A percentile compares a stretch with the other conserved stretches of the same genome.
These are phyloP conservation scores for Pythium monospermum DNA, from an alignment of 352 stramenopile genomes.

Conservation along the genomic window DNA sequence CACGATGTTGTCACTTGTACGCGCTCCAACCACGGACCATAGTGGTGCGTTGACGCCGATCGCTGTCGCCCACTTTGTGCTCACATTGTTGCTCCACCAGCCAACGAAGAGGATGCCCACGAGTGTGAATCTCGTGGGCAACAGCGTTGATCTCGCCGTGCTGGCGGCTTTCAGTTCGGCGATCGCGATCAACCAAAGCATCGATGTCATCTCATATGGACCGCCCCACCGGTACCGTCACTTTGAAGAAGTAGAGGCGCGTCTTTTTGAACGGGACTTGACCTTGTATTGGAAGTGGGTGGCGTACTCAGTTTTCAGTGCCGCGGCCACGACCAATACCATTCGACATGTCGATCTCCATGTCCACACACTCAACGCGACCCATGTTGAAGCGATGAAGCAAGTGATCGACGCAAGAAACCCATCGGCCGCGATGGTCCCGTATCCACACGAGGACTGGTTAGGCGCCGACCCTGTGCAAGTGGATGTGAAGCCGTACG, in stretches of 20 bases:
- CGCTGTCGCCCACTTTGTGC: too few species aligned
- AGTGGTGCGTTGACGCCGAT: too few species aligned
- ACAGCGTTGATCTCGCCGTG: neutral
- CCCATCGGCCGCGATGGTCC: too few species aligned
- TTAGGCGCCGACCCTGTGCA: too few species aligned
- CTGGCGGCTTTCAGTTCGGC: slow-evolving; percentile 3
- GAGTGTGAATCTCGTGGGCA: neutral
- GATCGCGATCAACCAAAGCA: neutral
- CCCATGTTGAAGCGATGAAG: too few species aligned
- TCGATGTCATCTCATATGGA: slow-evolving; percentile 1
- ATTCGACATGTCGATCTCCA: slow-evolving; percentile 1
- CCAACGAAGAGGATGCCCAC: neutral
- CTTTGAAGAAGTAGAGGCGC: neutral
- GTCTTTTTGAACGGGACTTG: neutral
- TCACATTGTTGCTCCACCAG: neutral
- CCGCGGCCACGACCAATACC: neutral
- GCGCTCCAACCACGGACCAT: too few species aligned
- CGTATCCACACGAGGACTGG: too few species aligned
- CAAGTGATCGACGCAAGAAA: too few species aligned
- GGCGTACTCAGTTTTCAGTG: slow-evolving; percentile 4
- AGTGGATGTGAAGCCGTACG: too few species aligned
- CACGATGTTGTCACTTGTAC: too few species aligned
- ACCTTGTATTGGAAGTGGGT: slow-evolving; percentile 10
- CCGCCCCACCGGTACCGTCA: too few species aligned
- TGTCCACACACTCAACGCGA: neutral